Conservation (phyloP, 805 yeast genomes). For the Starmerella riodocensis region DNA sequence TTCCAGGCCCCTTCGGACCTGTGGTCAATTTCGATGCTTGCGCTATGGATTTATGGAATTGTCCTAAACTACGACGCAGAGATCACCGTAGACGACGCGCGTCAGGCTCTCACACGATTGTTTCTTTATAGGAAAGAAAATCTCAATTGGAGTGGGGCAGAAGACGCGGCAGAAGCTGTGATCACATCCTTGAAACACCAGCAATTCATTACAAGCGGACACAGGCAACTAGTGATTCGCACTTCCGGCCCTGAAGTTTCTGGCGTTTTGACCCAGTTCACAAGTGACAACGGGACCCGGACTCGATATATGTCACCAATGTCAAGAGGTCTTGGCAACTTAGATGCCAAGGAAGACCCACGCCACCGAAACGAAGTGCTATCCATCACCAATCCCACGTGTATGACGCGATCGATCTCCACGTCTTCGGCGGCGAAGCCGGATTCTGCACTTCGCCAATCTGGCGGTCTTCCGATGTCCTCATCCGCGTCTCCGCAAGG, state of each 20-base stretch:
- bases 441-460: neutral
- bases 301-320: no score
- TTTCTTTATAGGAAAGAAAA: slow-evolving; percentile 21
- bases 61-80: slow-evolving; percentile 16
- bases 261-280: slow-evolving; percentile 26
- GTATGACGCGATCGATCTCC: neutral
- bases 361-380: neutral
- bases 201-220: slow-evolving; percentile 18
- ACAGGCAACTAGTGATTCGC: slow-evolving; percentile 11
- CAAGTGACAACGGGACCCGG: neutral
- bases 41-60: slow-evolving; percentile 17
- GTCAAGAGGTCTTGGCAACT: no score
- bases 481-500: neutral
- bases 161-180: slow-evolving; percentile 22
- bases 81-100: slow-evolving; percentile 5
- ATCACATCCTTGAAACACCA: slow-evolving; percentile 20
- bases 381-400: neutral
- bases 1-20: slow-evolving; percentile 13
- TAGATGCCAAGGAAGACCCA: neutral
- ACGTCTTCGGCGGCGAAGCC: neutral
- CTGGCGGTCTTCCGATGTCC: neutral
- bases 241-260: slow-evolving; percentile 8
- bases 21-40: slow-evolving; percentile 17
- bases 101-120: slow-evolving; percentile 18
- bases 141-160: slow-evolving; percentile 25